Evolutionary conservation across 176 grass and related monocot genomes (phyloP).

Genomic region (Saccharum spontaneum): DNA sequence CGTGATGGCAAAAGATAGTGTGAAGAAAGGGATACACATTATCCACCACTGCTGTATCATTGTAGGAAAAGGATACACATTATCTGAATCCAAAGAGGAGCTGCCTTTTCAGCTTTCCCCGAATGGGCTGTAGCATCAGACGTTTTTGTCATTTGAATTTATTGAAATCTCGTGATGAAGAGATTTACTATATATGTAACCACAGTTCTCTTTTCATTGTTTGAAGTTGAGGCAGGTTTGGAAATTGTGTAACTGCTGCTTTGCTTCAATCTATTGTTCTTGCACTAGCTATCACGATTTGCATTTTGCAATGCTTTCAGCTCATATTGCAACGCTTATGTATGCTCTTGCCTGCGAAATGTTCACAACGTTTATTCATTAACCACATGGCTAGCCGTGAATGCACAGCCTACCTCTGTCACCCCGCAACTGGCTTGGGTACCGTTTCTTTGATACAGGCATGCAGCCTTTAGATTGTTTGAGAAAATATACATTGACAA

Average conservation of each 20-base stretch:
- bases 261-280: neutral
- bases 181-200: neutral
- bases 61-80: conserved; percentile 38
- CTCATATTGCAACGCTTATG: neutral
- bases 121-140: conserved; percentile 16
- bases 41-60: conserved; percentile 34
- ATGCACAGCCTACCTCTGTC: neutral
- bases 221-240: neutral
- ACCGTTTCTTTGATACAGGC: neutral
- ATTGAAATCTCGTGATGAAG: neutral
- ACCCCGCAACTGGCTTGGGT: neutral
- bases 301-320: neutral
- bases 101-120: neutral
- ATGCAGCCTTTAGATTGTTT: neutral
- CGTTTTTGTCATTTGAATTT: neutral
- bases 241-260: neutral
- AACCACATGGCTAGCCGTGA: neutral
- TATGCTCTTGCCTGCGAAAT: neutral
- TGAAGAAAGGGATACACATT: conserved; percentile 14
- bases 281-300: neutral
- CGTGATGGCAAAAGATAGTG: conserved; percentile 21
- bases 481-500: neutral
- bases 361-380: neutral
- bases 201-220: neutral
- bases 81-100: conserved; percentile 16